Evolutionary conservation across 352 stramenopile genomes (phyloP), one percentile per base, ranked within the genome.

Genomic region (Globisporangium recalcitrans): DNA sequence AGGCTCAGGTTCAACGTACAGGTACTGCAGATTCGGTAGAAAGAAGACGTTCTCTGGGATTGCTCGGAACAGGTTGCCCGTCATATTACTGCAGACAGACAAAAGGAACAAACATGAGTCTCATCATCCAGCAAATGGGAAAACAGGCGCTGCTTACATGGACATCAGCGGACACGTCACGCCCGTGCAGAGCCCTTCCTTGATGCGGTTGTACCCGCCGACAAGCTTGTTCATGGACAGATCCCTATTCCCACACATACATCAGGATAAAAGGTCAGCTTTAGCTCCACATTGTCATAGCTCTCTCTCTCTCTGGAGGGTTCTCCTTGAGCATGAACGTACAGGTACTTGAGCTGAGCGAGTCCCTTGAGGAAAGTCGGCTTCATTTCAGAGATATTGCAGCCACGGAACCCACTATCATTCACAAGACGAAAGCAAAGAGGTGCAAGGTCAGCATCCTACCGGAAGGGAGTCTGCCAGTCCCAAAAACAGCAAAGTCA

Each of bases 211-310:
- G 70, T 83, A 83, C 3, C 64, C 68, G 11, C 72, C 72, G 2
- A 70, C 14, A n/a, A 83, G 57, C 16, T 79, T 72, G 62, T 83
- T 83, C 47, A 71, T 44, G n/a, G 75, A 83, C 5, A 83, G 48
- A 49, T 83, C 75, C 34, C 67, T 73, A 21, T 42, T 14, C 1
- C n/a, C 10, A 5, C 5, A 16, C 40, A 58, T 1, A 52, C 19
- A n/a, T 4, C 4, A 8, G 49, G 14, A 22, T 3, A 58, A 6
- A 8, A 31, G 2, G 42, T 31, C 22, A 10, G 13, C 27, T 21
- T 26, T 1, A 14, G 40, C 2, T 13, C 19, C 44, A 51, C 2
- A 19, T 51, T 26, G 38, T 21, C 38, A 22, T 22, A 2, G 34
- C 11, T 38, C 4, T 46, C 38, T 21, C 2, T 26, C 27, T n/a